Evolutionary conservation across 2,329 filamentous ascomycete species (phyloP), one percentile per base, ranked within the genome.

Genomic region (Cladosporium colombiae): DNA sequence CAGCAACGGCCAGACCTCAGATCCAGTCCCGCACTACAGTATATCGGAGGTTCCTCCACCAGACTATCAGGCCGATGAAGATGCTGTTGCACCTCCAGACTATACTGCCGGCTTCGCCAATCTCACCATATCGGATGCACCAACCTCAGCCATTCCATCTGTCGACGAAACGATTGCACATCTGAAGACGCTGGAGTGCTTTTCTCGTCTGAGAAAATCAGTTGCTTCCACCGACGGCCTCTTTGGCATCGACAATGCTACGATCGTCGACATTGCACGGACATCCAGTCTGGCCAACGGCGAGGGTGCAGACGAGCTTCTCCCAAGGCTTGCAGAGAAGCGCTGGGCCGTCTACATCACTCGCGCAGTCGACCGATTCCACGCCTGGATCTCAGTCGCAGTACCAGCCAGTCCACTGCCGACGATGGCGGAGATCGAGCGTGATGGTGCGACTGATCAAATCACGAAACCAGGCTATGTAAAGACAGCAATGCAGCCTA

Each of bases 331-430:
- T 33, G 82, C 87, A 16, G 90, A 92, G 78, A 92, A 92, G 79
- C 81, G 90, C 73, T 93, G 91, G 91, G 85, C 85, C 0, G 74
- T 92, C 11, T 92, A 87, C 73, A 83, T 92, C 5, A 83, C 87
- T 1, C 83, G 88, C 58, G 90, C 90, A 1, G 89, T 87, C 0
- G 85, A 89, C 58, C 83, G 91, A 7, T 93, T 91, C 71, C 82
- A 86, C 67, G 74, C 75, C 1, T 93, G 90, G 91, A 90, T 88
- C 85, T 73, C 80, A 1, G 74, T 70, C 2, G 70, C 78, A 1
- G 68, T 80, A 5, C 74, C 76, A 2, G 72, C 82, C 25, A 66
- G 72, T 0, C 66, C 3, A 76, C 81, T 65, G 80, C 84, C 56
- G 77, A 66, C 25, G 3, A 57, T 66, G 52, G 23, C 25, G 5